These are phyloP conservation scores for Golubevia pallescens DNA, from an alignment of 1,284 basidiomycete genomes.

Conservation along the genomic window DNA sequence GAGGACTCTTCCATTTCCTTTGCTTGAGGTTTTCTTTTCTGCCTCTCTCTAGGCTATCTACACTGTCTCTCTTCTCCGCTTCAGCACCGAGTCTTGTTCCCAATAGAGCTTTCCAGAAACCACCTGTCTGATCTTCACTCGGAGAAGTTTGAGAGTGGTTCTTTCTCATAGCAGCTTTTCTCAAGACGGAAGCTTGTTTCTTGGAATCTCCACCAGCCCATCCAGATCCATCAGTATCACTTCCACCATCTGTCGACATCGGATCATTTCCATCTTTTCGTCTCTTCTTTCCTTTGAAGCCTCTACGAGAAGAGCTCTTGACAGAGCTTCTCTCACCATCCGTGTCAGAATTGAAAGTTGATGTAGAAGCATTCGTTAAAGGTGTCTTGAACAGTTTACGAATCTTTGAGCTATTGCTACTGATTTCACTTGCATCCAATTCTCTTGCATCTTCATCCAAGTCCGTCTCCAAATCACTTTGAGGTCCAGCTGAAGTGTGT, in stretches of 20 bases:
- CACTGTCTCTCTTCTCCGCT: not conserved
- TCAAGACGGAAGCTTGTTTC: not conserved
- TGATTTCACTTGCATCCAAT: not conserved
- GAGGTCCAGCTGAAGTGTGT: not conserved
- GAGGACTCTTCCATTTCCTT: not conserved
- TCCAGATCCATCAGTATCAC: not conserved
- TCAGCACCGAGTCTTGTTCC: not conserved
- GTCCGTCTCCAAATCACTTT: not conserved
- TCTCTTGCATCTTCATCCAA: not conserved
- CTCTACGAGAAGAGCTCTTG: not conserved
- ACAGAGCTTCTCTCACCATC: not conserved
- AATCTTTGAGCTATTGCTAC: not conserved
- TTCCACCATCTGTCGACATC: not conserved
- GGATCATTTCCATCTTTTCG: not conserved
- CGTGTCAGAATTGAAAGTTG: not conserved
- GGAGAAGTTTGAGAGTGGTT: not conserved
- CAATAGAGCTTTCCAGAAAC: not conserved
- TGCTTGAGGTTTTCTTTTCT: too few species aligned
- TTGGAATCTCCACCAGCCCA: not conserved
- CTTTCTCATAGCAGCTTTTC: not conserved
- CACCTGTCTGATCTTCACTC: not conserved
- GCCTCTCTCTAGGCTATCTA: too few species aligned
- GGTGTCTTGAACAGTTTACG: not conserved
- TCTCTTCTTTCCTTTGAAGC: not conserved
- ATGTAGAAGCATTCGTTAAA: not conserved